Evolutionary conservation across 371 early-diverging fungal genomes (phyloP), one percentile per base, ranked within the genome.

Genomic region (Mucor lusitanicus): DNA sequence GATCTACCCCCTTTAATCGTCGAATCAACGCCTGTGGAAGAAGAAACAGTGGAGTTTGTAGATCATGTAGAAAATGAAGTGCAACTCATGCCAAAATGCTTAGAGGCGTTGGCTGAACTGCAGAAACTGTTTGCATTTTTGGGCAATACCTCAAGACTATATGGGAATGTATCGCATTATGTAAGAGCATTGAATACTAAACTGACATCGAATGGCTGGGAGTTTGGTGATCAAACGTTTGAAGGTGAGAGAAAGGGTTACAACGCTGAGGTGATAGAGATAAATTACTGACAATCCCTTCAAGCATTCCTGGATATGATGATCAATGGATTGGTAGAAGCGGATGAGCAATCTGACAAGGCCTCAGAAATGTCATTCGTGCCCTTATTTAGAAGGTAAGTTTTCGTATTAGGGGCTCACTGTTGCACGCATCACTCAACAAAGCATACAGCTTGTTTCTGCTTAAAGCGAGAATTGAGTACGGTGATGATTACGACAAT

Each of bases 81-180:
- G 6, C 57, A 64, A 42, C 3, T 50, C 3, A 64, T 73, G 61
- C 65, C 74, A 7, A 64, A 61, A 32, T 68, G 55, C 17, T n/a
- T 74, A 17, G 59, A 64, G 23, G 64, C 67, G 0, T 28, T 82
- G 7, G 58, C 69, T 0, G 82, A 82, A 59, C 21, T 79, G 42
- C 82, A 82, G 30, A 75, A 76, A 21, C 21, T 76, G 11, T 81
- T 78, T 65, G 81, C 65, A 6, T 81, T 73, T 57, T 59, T 81
- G 35, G 54, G 62, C 1, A 56, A 70, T 33, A 65, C 78, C 9
- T 53, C 67, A 3, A 68, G 81, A 44, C 23, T 54, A 6, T 81
- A 81, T 61, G 77, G 72, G 3, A 73, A 57, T 46, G 65, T 63
- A 3, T 61, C 67, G 27, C 70, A 74, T 33, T 69, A 71, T 30